Evolutionary conservation across 352 stramenopile species (phyloP), one percentile per base, ranked within the genome.

Genomic region (Peronosclerospora sorghi): DNA sequence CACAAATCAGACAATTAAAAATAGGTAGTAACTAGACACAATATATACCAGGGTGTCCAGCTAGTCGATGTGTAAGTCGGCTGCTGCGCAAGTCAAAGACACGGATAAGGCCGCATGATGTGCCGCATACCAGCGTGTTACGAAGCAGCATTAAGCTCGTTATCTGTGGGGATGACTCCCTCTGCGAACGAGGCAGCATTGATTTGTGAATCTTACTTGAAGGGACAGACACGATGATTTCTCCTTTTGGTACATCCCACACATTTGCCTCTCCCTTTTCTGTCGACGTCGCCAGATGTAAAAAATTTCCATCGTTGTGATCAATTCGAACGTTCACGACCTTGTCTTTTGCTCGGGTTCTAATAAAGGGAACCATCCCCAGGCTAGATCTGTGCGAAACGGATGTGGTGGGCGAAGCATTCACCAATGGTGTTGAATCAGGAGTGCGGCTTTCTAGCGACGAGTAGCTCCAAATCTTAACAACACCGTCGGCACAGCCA

Each of bases 121-220:
- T 94, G 15, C 81, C 81, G 48, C 76, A 89, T 15, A 94, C 76
- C 4, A 94, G 53, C 6, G 78, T 94, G 54, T 89, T 91, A 23
- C 81, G 78, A 42, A 90, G 77, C 23, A 94, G 46, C 78, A 94
- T 94, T 9, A 94, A 45, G 23, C 74, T 91, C n/a, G 75, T 89
- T 28, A 94, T 86, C 54, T 91, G 78, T 6, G 78, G 77, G 14
- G 54, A 69, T 15, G 63, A 29, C 32, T 86, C 73, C 35, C 76
- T 60, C 27, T 82, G 63, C 2, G 73, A 74, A 13, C 81, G 71
- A 10, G 70, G 74, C 17, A 94, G 47, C 32, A 80, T 73, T 5
- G 81, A 94, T 40, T 76, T 77, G 58, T 94, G 81, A 24, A 94
- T 91, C 49, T 87, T 88, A 21, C 62, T 64, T 1, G 75, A 69